Evolutionary conservation across 2,329 filamentous ascomycete species (phyloP).

Genomic region (Xylariaceae sp.): DNA sequence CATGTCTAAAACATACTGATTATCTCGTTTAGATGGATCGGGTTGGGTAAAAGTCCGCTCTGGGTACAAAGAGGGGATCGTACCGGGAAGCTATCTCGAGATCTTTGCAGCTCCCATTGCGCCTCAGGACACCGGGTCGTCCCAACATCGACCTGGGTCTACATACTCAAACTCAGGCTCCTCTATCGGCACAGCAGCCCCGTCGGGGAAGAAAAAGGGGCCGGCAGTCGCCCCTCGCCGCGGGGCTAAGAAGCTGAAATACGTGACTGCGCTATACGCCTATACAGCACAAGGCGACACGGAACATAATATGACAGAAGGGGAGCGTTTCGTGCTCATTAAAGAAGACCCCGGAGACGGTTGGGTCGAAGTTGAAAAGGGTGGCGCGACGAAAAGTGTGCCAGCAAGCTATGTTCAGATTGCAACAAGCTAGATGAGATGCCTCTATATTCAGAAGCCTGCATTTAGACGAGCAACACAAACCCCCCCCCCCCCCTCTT

Average conservation of each 20-base stretch:
- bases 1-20: conserved; percentile 28
- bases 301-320: conserved; percentile 86
- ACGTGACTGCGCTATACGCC: conserved; percentile 89
- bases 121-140: conserved; percentile 42
- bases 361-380: conserved; percentile 95
- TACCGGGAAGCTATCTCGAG: conserved; percentile 83
- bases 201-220: conserved; percentile 70
- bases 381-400: conserved; percentile 78
- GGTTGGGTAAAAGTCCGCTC: conserved; percentile 85
- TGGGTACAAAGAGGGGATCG: conserved; percentile 72
- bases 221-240: conserved; percentile 85
- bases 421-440: conserved; percentile 11
- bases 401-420: conserved; percentile 89
- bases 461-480: neutral
- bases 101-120: conserved; percentile 44
- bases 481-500: neutral
- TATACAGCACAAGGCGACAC: conserved; percentile 80
- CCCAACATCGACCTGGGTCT: conserved; percentile 58
- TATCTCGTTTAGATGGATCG: conserved; percentile 61
- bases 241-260: conserved; percentile 88
- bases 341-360: conserved; percentile 86
- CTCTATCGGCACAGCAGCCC: conserved; percentile 47
- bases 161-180: conserved; percentile 73
- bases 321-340: conserved; percentile 85
- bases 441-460: neutral